Conservation (phyloP, 1,284 basidiomycete genomes). For the Ceratobasidium sp. region DNA sequence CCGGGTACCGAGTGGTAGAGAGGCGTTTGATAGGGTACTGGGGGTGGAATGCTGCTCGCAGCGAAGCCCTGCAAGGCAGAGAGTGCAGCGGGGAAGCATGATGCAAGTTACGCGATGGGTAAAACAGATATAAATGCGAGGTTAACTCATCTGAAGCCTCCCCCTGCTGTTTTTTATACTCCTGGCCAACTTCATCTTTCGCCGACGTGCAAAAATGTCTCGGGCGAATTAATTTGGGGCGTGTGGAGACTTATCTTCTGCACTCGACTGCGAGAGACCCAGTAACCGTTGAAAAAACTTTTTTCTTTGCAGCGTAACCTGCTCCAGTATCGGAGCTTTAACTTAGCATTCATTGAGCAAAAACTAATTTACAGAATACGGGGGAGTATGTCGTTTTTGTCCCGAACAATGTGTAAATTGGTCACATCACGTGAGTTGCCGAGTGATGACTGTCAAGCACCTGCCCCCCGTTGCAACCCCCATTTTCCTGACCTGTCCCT, state of each 20-base stretch:
- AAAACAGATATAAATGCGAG: background rate
- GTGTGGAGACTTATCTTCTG: background rate
- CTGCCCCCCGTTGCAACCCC: constrained; percentile 1
- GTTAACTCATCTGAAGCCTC: background rate
- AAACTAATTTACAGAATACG: background rate
- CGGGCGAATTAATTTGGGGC: background rate
- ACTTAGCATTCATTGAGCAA: background rate
- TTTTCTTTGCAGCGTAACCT: background rate
- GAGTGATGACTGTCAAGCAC: background rate
- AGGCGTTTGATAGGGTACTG: background rate
- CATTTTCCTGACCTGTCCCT: background rate
- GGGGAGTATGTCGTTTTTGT: background rate
- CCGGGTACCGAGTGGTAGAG: constrained; percentile 2
- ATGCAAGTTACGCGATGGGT: background rate
- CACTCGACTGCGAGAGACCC: background rate
- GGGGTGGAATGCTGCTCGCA: constrained; percentile 3
- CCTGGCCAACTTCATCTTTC: background rate
- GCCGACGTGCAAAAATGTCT: constrained; percentile 1
- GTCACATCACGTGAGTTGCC: constrained; percentile 4
- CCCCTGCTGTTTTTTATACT: background rate
- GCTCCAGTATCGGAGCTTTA: background rate
- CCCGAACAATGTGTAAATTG: background rate
- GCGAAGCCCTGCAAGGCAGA: constrained; percentile 10
- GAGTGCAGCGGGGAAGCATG: constrained; percentile 1
- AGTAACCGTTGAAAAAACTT: background rate